Base-by-base conservation (phyloP, 106 monocot species). In the Phalaenopsis equestris region DNA sequence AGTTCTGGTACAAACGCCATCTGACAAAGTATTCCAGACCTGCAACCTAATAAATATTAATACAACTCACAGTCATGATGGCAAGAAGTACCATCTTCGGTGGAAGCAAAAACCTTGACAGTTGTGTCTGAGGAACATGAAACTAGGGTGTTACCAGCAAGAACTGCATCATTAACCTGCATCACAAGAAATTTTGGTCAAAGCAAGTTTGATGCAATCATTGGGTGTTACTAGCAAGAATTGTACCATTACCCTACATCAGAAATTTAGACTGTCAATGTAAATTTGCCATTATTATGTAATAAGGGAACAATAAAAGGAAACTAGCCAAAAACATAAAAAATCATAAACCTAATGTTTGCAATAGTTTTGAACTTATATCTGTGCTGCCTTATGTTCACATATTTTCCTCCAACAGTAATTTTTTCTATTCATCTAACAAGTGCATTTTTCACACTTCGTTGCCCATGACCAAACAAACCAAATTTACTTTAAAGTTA, bases 121-220 rank as follows among this genome's bases (percentile, higher is more conserved):
- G 92, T 99, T 42, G 92, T 89, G 58, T 99, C 98, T 74, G 98
- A 99, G 68, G 98, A 99, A 80, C 98, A 99, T 81, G 98, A 99
- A 80, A 99, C 88, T 78, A 99, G 87, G 9, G 82, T 91, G 18
- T 87, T 86, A 80, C 98, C 94, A 81, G 87, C 85, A 84, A 91
- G 89, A 68, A 93, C 88, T 18, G 84, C 89, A 90, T 99, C 94
- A 88, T 99, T 99, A 67, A 99, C 98, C 98, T 99, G 85, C 82
- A 56, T 67, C 37, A 80, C 58, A 67, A 70, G 14, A 75, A 9
- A 48, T 42, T 77, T 18, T 41, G 30, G 46, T 15, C 42, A 75
- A 67, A 2, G 16, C 47, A 81, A 56, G 55, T 18, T 56, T 39
- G 19, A 70, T 77, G 39, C 67, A 21, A 43, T 42, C 16, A 30